A percentile compares a stretch with the other conserved stretches of the same genome.
Evolutionary conservation across 2,329 filamentous ascomycete genomes (phyloP).

Genomic region (Leptographium procerum): DNA sequence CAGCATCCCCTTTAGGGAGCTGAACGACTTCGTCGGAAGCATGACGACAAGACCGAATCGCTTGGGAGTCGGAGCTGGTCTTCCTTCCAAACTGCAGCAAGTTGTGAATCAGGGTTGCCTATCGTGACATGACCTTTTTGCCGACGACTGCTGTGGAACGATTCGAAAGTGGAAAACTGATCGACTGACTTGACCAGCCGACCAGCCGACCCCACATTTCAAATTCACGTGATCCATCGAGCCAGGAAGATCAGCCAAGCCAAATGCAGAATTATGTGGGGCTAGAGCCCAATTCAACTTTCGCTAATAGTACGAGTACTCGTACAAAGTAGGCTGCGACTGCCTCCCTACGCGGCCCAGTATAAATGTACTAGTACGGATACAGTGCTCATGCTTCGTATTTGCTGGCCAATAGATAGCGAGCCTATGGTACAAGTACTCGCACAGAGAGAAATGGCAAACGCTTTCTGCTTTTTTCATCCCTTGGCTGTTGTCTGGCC

Average conservation of each 20-base stretch:
- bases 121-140: not conserved
- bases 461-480: not conserved
- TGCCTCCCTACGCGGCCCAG: not conserved
- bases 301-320: no score
- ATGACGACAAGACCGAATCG: slow-evolving; percentile 14
- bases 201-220: not conserved
- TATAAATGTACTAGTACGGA: not conserved
- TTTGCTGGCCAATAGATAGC: not conserved
- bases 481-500: not conserved
- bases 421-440: no score
- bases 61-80: not conserved
- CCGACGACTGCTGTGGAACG: not conserved
- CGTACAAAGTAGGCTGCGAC: no score
- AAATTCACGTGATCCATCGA: not conserved
- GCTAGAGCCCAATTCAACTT: not conserved
- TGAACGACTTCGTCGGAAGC: slow-evolving; percentile 24
- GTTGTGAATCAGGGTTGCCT: no score
- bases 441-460: not conserved
- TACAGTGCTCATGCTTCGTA: not conserved
- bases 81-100: no score
- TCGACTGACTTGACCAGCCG: no score
- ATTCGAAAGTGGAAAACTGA: not conserved
- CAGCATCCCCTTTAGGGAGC: slow-evolving; percentile 29
- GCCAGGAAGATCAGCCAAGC: not conserved
- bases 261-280: not conserved